A percentile compares a stretch with the other conserved stretches of the same genome.
These are phyloP conservation scores for Phytophthora lateralis DNA, from an alignment of 352 stramenopile species.

Conservation along the genomic window DNA sequence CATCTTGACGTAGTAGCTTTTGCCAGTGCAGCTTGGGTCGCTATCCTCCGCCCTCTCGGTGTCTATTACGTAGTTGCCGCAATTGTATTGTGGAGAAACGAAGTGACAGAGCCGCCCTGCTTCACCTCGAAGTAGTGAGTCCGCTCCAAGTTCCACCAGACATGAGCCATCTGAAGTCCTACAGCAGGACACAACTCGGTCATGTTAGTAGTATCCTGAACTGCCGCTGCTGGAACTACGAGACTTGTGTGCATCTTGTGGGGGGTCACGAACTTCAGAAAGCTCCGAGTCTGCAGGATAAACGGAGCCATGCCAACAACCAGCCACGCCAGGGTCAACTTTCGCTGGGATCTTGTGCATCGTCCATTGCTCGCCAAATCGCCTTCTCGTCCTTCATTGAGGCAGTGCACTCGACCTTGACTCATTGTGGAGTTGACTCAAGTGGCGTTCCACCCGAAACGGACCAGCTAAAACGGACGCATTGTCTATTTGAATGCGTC, in stretches of 20 bases:
- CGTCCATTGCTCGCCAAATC: not conserved
- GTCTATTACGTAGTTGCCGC: slow-evolving; percentile 4
- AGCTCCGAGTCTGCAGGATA: slow-evolving; percentile 19
- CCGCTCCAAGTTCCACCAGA: slow-evolving; percentile 20
- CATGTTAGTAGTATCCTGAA: slow-evolving; percentile 2
- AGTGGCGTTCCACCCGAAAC: not conserved
- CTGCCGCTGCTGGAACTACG: slow-evolving; percentile 4
- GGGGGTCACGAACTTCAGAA: slow-evolving; percentile 13
- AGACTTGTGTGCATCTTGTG: slow-evolving; percentile 16
- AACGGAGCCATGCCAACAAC: slow-evolving; percentile 9
- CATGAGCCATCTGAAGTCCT: slow-evolving; percentile 20
- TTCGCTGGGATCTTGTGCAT: not conserved
- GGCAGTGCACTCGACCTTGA: not conserved
- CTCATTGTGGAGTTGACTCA: not conserved
- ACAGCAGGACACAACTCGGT: slow-evolving; percentile 8
- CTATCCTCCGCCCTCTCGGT: not conserved
- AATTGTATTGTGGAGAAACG: slow-evolving; percentile 18
- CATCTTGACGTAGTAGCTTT: slow-evolving; percentile 3
- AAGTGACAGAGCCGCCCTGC: slow-evolving; percentile 2
- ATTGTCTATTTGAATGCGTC: not conserved
- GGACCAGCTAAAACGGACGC: not conserved
- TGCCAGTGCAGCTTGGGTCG: slow-evolving; percentile 7
- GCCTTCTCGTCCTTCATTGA: not conserved
- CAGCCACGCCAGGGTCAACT: slow-evolving; percentile 12
- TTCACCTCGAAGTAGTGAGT: slow-evolving; percentile 16